A percentile compares a stretch with the other conserved stretches of the same genome.
Conservation (phyloP, 495 filamentous ascomycete genomes). For the Aspergillus conjunctus region DNA sequence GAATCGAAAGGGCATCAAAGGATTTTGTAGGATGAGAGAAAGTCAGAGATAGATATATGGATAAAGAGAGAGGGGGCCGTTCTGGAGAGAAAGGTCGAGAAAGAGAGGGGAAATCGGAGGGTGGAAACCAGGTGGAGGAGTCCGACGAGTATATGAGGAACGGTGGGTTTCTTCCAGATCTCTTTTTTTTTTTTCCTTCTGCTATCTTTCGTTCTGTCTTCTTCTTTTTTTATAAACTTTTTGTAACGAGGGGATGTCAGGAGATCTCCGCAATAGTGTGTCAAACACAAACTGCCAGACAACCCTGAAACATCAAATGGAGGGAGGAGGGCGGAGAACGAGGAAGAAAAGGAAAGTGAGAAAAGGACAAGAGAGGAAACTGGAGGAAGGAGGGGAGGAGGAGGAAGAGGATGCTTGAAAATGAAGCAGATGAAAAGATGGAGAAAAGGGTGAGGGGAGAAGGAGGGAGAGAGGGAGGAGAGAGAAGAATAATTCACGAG, state of each 20-base stretch:
- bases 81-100: conserved; percentile 22
- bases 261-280: conserved; percentile 47
- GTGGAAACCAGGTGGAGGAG: conserved; percentile 12
- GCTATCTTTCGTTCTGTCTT: conserved; percentile 13
- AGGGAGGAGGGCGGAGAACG: conserved; percentile 31
- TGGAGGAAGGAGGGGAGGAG: conserved; percentile 10
- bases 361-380: conserved; percentile 11
- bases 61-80: conserved; percentile 6
- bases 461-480: conserved; percentile 10
- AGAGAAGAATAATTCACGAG: conserved; percentile 22
- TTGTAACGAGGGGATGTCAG: conserved; percentile 47
- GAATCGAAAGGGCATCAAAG: conserved; percentile 33
- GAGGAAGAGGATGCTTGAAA: conserved; percentile 4
- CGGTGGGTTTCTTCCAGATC: conserved; percentile 13
- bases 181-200: conserved; percentile 12
- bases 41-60: conserved; percentile 5
- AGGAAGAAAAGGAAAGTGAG: conserved; percentile 26
- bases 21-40: conserved; percentile 18
- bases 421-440: conserved; percentile 5
- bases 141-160: conserved; percentile 24
- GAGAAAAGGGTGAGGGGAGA: background rate
- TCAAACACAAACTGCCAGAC: conserved; percentile 51
- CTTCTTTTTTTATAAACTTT: conserved; percentile 19
- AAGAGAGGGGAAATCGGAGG: conserved; percentile 12
- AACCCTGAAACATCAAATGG: conserved; percentile 33